Conservation (phyloP, 2,329 filamentous ascomycete species). For the Fusarium lyarnte region DNA sequence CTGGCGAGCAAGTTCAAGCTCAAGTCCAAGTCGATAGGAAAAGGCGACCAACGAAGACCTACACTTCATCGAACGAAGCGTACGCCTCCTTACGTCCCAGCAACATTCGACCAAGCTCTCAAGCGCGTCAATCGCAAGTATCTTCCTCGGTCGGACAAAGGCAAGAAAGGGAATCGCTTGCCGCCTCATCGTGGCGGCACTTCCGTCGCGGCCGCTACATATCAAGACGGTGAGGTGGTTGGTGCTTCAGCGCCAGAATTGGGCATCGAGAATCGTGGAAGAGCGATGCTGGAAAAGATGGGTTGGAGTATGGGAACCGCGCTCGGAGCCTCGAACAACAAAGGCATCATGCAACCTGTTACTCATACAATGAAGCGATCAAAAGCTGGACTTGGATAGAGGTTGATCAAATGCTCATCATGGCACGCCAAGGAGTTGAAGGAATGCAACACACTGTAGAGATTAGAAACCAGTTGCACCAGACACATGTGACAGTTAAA, state of each 20-base stretch:
- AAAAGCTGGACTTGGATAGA: constrained; percentile 81
- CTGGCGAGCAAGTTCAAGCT: constrained; percentile 79
- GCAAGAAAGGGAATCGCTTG: constrained; percentile 46
- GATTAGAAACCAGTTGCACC: background rate
- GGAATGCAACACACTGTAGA: background rate
- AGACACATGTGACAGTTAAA: background rate
- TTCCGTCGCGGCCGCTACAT: constrained; percentile 52
- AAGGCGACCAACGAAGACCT: constrained; percentile 77
- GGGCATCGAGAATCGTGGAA: constrained; percentile 81
- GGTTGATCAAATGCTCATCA: background rate
- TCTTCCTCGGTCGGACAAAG: constrained; percentile 62
- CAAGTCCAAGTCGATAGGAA: constrained; percentile 85
- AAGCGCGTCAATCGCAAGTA: constrained; percentile 59
- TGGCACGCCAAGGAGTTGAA: background rate
- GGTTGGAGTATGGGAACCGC: constrained; percentile 91
- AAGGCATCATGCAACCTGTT: constrained; percentile 88
- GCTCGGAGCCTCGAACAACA: constrained; percentile 82
- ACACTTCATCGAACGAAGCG: constrained; percentile 77
- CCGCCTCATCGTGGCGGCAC: constrained; percentile 40
- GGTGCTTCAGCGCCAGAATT: constrained; percentile 87
- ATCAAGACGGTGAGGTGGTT: constrained; percentile 87
- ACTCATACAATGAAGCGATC: constrained; percentile 86
- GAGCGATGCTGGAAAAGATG: constrained; percentile 95
- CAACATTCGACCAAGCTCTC: constrained; percentile 57
- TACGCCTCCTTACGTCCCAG: constrained; percentile 70